phyloP scores from a whole-genome alignment of 768 basidiomycete genomes.

The Phlegmacium glaucopus region DNA sequence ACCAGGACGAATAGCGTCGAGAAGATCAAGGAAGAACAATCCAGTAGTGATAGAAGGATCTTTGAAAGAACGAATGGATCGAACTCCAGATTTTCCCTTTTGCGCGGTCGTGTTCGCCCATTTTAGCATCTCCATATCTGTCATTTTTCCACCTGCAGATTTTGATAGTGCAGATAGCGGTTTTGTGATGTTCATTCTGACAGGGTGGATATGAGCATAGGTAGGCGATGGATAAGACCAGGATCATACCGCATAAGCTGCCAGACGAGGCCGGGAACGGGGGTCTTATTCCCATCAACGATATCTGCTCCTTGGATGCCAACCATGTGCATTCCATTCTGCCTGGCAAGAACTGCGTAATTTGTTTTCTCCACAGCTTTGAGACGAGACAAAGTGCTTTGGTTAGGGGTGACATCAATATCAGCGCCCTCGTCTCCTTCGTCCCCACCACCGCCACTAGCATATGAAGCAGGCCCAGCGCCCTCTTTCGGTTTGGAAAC shows the following conservation, averaged over 20 bases:
- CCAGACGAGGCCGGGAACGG: constrained; percentile 96
- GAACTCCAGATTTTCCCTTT: constrained; percentile 53
- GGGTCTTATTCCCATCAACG: constrained; percentile 87
- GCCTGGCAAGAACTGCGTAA: constrained; percentile 87
- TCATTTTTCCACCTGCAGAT: constrained; percentile 76
- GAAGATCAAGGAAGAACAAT: constrained; percentile 88
- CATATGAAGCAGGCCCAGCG: constrained; percentile 37
- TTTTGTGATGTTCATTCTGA: constrained; percentile 83
- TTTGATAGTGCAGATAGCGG: constrained; percentile 78
- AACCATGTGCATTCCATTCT: constrained; percentile 92
- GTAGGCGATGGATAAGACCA: not conserved
- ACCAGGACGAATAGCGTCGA: constrained; percentile 89
- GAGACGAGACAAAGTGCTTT: constrained; percentile 86
- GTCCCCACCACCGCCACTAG: constrained; percentile 32
- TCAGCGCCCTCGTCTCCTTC: constrained; percentile 72
- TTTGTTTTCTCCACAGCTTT: constrained; percentile 99
- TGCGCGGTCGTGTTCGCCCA: constrained; percentile 95
- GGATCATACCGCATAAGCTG: constrained; percentile 83
- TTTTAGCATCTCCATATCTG: constrained; percentile 89
- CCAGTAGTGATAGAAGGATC: constrained; percentile 87
- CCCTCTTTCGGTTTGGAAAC: constrained; percentile 91
- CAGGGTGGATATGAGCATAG: not conserved
- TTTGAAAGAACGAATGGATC: constrained; percentile 87
- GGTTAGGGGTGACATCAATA: constrained; percentile 79
- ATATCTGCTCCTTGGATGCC: constrained; percentile 98